Base-by-base conservation (phyloP, 306 rosid species). In the Rosa lucieae region DNA sequence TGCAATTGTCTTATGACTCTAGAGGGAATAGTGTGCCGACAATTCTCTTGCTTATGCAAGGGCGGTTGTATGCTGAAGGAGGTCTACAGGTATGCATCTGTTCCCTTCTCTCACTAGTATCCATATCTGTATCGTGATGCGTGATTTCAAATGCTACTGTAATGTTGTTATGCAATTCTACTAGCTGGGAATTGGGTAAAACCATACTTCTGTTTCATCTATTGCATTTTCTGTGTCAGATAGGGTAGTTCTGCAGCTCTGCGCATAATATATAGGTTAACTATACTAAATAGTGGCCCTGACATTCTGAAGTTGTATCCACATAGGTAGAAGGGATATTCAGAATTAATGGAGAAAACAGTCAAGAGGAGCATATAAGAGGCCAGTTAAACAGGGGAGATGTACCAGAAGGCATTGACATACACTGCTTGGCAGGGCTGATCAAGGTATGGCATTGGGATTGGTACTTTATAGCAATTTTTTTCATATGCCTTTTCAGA, bases 1-100 rank as follows among this genome's bases (percentile, higher is more conserved):
- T 94, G 97, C 94, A 92, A 72, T 80, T 92, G 84, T 89, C 97
- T 0, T 92, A 86, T 81, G 99, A 94, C 79, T 76, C 93, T 14
- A 91, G 97, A 86, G 99, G 99, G 85, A 94, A 91, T 79, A 92
- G 92, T 68, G 97, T 94, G 79, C 99, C 99, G 1, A 87, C 97
- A 6, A 94, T 94, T 88, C 97, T 94, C 71, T 84, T 92, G 79
- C 88, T 86, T 66, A 92, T 94, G 95, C 99, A 94, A 78, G 89
- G 82, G 59, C 85, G 85, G 76, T 80, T 94, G 52, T 94, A 92
- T 84, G 77, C 86, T 66, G 97, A 88, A 81, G 97, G 93, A 81
- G 99, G 99, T 52, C 82, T 94, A 82, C 88, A 88, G 97, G 99
- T 91, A 85, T 69, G 44, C 49, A 35, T 13, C 43, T 53, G 68